These are phyloP conservation scores for Eucalyptus paniculata DNA, from an alignment of 345 rosid genomes.

Conservation along the genomic window DNA sequence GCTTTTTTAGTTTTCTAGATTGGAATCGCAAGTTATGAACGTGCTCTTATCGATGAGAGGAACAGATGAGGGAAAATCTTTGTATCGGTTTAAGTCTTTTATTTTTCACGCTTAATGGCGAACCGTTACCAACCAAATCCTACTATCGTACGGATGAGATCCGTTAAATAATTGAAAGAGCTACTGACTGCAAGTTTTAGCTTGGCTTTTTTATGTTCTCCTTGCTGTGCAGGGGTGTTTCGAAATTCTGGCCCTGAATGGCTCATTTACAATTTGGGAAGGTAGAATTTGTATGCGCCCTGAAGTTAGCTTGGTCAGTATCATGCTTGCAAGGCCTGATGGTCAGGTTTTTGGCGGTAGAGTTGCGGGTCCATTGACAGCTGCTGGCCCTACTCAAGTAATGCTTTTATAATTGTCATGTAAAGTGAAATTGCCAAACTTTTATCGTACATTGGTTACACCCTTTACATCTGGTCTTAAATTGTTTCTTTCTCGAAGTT, in stretches of 20 bases:
- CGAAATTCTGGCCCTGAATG: conserved; percentile 19
- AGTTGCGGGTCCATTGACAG: conserved; percentile 21
- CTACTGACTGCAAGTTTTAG: background rate
- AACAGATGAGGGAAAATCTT: background rate
- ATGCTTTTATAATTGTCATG: background rate
- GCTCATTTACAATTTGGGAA: background rate
- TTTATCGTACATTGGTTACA: background rate
- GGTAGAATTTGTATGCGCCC: background rate
- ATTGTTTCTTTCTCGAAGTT: background rate
- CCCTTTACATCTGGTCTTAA: background rate
- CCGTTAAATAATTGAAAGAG: background rate
- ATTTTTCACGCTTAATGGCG: background rate
- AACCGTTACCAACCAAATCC: background rate
- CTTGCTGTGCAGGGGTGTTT: background rate
- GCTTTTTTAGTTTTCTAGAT: background rate
- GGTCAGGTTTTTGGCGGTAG: conserved; percentile 31
- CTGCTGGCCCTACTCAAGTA: conserved; percentile 19
- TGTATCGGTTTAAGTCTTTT: background rate
- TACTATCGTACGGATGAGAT: background rate
- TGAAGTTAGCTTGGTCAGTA: background rate
- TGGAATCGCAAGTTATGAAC: background rate
- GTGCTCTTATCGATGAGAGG: background rate
- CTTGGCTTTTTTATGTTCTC: background rate
- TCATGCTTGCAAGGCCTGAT: conserved; percentile 12
- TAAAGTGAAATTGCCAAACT: background rate